Base-by-base conservation (phyloP, 306 rosid species). In the Corylus americana region DNA sequence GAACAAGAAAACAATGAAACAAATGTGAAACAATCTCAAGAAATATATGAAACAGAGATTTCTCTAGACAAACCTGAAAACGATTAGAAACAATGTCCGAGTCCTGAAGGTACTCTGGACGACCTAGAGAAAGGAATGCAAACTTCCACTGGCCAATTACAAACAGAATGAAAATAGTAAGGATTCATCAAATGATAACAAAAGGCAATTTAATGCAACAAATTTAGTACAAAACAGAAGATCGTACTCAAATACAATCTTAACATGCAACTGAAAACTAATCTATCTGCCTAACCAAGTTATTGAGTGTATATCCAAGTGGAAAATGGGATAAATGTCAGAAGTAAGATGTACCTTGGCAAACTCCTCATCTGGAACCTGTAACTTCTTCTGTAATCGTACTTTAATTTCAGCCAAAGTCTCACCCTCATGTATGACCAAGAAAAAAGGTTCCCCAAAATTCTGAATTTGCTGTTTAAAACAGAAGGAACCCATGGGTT, bases 41-140 rank as follows among this genome's bases (percentile, higher is more conserved):
- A 82, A 74, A 64, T 12, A 78, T 11, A 44, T 7, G 62, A 45
- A 80, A 68, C 6, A 45, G 57, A 67, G 2, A 50, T 25, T 70
- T 70, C 75, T 55, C 81, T 45, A 22, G 62, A 59, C 78, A 49
- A 73, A 93, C 98, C 97, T 92, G 98, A 85, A 93, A 93, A 55
- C 93, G 95, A 82, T 51, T 90, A 44, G 96, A 90, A 44, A 93
- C 93, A 17, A 90, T 73, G 74, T 93, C 98, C 20, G 89, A 75
- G 82, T 93, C 98, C 79, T 86, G 93, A 62, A 93, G 98, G 78
- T 93, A 93, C 68, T 93, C 97, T 22, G 98, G 98, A 69, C 97
- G 95, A 81, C 98, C 98, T 35, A 92, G 84, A 3, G 97, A 91
- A 71, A 93, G 85, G 80, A 91, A 91, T 44, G 98, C 98, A 88